phyloP scores from a whole-genome alignment of 371 early-diverging fungal genomes.

The Mortierella sp. region DNA sequence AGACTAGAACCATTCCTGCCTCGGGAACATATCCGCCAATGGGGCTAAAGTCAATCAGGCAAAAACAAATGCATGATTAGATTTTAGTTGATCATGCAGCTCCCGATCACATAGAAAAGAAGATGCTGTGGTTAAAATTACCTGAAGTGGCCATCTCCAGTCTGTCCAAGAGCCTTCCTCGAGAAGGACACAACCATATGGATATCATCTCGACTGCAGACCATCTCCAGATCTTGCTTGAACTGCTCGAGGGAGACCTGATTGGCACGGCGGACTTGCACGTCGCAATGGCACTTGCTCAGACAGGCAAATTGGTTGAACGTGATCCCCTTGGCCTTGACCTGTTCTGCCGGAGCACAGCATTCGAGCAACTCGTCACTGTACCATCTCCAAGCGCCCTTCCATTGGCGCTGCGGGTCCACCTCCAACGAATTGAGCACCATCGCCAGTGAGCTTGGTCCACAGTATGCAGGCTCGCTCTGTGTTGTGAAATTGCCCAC shows the following conservation, averaged over 20 bases:
- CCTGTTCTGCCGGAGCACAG: slow-evolving; percentile 81
- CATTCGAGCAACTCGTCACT: slow-evolving; percentile 91
- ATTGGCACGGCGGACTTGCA: slow-evolving; percentile 77
- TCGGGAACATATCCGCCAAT: slow-evolving; percentile 79
- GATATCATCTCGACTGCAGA: slow-evolving; percentile 76
- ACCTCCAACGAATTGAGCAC: slow-evolving; percentile 93
- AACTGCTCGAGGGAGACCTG: slow-evolving; percentile 83
- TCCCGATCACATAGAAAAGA: too few species aligned
- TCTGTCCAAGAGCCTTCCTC: slow-evolving; percentile 85
- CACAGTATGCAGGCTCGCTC: slow-evolving; percentile 89
- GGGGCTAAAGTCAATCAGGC: slow-evolving; percentile 65
- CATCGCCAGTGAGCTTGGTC: slow-evolving; percentile 85
- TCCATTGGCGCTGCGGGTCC: slow-evolving; percentile 90
- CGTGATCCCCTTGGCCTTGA: slow-evolving; percentile 89
- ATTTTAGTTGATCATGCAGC: neutral
- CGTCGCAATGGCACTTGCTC: slow-evolving; percentile 89
- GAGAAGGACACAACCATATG: slow-evolving; percentile 93
- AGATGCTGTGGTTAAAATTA: slow-evolving; percentile 1
- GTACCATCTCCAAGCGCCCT: slow-evolving; percentile 93
- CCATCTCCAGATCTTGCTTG: slow-evolving; percentile 75
- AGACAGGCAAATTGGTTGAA: slow-evolving; percentile 91
- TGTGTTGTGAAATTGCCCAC: slow-evolving; percentile 93
- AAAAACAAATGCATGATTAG: neutral
- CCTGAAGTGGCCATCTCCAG: slow-evolving; percentile 78
- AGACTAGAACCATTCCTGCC: slow-evolving; percentile 78